Percentiles rank a stretch among this genome's conserved stretches.
Evolutionary conservation across 345 rosid genomes (phyloP).

Genomic region (Cardamine resedifolia): DNA sequence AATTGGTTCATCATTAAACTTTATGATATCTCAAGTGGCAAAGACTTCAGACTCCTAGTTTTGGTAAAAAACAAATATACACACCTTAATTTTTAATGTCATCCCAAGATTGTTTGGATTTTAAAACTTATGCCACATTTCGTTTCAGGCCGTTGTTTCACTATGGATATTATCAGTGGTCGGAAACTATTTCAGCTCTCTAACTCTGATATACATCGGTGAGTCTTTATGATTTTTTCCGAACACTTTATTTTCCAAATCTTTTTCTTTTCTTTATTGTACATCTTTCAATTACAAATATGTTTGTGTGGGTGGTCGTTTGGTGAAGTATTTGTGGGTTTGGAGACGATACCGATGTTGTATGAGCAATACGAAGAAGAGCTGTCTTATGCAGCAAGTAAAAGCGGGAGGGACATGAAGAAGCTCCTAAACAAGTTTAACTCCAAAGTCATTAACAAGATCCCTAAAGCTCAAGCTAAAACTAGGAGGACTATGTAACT

Average conservation of each 20-base stretch:
- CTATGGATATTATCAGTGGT: constrained; percentile 51
- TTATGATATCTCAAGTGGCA: constrained; percentile 51
- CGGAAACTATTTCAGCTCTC: constrained; percentile 46
- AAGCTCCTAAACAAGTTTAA: constrained; percentile 41
- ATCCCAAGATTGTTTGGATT: not conserved
- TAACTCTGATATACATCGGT: constrained; percentile 51
- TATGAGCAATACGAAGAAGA: constrained; percentile 46
- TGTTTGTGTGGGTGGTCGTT: not conserved
- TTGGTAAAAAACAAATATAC: constrained; percentile 40
- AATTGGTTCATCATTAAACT: constrained; percentile 36
- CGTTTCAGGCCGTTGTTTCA: constrained; percentile 41
- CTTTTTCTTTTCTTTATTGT: not conserved
- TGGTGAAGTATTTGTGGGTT: constrained; percentile 43
- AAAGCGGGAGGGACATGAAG: constrained; percentile 39
- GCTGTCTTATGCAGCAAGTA: constrained; percentile 40
- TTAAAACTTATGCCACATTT: not conserved
- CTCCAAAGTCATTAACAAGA: constrained; percentile 47
- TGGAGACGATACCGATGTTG: constrained; percentile 47
- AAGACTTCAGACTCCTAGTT: constrained; percentile 39
- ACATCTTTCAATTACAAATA: not conserved
- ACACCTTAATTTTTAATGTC: not conserved
- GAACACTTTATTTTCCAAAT: not conserved
- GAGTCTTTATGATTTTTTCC: constrained; percentile 22
- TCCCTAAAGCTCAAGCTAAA: constrained; percentile 47
- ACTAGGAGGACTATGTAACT: constrained; percentile 34